Evolutionary conservation across 306 rosid species (phyloP).

Genomic region (Rosa multiflora): DNA sequence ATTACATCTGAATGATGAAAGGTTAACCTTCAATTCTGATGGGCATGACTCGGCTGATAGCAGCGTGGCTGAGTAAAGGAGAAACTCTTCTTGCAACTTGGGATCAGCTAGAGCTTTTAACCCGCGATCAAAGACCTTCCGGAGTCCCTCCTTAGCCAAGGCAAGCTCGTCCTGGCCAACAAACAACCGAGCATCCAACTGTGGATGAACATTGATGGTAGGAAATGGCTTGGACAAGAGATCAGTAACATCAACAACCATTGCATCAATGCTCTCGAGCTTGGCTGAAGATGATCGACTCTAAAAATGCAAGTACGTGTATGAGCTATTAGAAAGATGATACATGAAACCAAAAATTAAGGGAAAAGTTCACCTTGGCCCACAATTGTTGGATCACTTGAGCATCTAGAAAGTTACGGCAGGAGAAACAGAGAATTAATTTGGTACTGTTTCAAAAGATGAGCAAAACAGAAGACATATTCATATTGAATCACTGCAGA

Average conservation of each 20-base stretch:
- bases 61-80: too few relatives aligned
- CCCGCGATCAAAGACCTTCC: not conserved
- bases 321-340: too few relatives aligned
- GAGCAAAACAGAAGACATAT: too few relatives aligned
- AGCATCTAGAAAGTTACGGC: too few relatives aligned
- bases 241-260: not conserved
- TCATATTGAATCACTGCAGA: not conserved
- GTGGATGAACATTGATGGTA: not conserved
- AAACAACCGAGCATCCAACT: not conserved
- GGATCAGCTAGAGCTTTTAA: not conserved
- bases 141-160: not conserved
- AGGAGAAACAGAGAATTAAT: too few relatives aligned
- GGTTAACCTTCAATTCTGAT: not conserved
- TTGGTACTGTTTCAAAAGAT: too few relatives aligned
- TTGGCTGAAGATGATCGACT: not conserved
- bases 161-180: not conserved
- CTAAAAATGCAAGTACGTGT: not conserved
- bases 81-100: not conserved
- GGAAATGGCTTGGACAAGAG: not conserved
- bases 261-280: not conserved
- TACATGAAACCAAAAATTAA: too few relatives aligned
- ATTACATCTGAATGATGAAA: not conserved
- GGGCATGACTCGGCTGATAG: too few relatives aligned
- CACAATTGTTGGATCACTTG: too few relatives aligned
- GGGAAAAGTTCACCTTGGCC: too few relatives aligned